Base-by-base conservation (phyloP, 208 protist species). In the Trypanosomatidae sp. region DNA sequence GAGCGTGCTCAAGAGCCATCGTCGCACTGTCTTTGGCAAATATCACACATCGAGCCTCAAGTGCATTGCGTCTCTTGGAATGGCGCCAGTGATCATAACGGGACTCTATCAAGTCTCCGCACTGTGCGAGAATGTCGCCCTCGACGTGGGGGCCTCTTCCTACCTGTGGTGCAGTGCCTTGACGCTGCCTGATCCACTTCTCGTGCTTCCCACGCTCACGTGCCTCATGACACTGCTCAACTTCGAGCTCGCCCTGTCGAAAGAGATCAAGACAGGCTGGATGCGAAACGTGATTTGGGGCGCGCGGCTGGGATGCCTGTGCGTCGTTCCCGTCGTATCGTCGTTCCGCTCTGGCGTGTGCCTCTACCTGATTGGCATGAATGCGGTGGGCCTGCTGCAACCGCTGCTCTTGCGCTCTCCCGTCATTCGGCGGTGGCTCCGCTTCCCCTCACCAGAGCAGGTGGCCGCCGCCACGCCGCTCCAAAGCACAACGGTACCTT, bases 291-390 rank as follows among this genome's bases (percentile, higher is more conserved):
- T 95, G 28, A 79, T 95, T 36, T 97, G 92, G 91, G 87, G 83
- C n/a, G 92, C 86, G 12, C 88, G 92, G 22, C 62, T 93, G 12
- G 87, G 84, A 12, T 93, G 87, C 71, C 73, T 94, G 39, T 93
- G 86, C 77, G 74, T 88, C 50, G 62, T 92, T 17, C 89, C 89
- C 2, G 88, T 90, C 12, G 73, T 81, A 30, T 56, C 81, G 47
- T 82, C 77, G 13, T 89, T 97, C 62, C 88, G 86, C 58, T 62
- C 88, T 19, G 92, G 92, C 1, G 92, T 97, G 39, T 91, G 86
- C 43, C 87, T 97, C n/a, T 97, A 93, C 79, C 91, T 92, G 65
- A 49, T 97, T 17, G 91, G 93, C 53, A 94, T 97, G 89, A 94
- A 84, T 68, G 59, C 90, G 8, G 81, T 84, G 13, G 93, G 93